These are phyloP conservation scores for Rhynchospora breviuscula DNA, from an alignment of 176 grass and related monocot species.

Conservation along the genomic window DNA sequence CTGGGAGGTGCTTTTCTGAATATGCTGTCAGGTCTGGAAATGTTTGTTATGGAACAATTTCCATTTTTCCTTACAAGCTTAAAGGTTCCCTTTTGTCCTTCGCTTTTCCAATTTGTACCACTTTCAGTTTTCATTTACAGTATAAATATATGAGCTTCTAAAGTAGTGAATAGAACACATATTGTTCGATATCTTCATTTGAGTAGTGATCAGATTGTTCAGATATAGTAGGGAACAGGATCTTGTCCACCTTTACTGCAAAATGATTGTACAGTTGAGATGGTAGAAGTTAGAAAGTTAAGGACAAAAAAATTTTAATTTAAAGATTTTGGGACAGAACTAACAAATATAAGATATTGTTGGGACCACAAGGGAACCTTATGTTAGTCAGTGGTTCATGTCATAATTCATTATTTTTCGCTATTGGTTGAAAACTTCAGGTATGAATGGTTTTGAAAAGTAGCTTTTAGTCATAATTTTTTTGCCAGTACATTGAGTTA, in stretches of 20 bases:
- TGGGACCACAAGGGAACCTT: not conserved
- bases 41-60: not conserved
- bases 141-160: not conserved
- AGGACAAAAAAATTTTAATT: too few species aligned
- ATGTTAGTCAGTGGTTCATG: too few species aligned
- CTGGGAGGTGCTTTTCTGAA: conserved; percentile 62
- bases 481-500: conserved; percentile 19
- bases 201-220: not conserved
- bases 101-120: not conserved
- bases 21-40: conserved; percentile 56
- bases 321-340: too few species aligned
- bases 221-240: not conserved
- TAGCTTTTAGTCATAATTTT: not conserved
- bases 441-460: not conserved
- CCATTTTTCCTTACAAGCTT: not conserved
- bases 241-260: not conserved
- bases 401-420: not conserved
- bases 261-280: too few species aligned
- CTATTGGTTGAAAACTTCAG: conserved; percentile 11
- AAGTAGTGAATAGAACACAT: not conserved
- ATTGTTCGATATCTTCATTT: not conserved
- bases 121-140: not conserved
- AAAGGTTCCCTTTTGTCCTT: not conserved
- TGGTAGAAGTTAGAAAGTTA: too few species aligned
- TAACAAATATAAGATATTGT: too few species aligned